Evolutionary conservation across 148 eudicot species (phyloP), one percentile per base, ranked within the genome.

Genomic region (Amaranthus cruentus): DNA sequence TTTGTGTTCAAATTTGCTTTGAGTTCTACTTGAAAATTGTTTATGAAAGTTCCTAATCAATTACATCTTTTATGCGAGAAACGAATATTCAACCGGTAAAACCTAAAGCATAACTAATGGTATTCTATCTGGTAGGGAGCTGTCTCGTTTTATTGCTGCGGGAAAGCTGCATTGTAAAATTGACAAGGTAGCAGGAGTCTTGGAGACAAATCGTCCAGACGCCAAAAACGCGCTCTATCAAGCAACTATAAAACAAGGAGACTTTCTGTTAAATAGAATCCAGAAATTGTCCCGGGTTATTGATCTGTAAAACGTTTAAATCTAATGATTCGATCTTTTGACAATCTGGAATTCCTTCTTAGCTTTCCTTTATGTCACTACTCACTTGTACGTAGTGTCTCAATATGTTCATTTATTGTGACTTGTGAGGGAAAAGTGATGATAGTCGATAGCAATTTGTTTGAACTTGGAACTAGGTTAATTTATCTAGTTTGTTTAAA

Each of bases 131-230:
- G 3, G n/a, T 84, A 95, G 99, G 85, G 99, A 91, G 66, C 81
- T 95, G 68, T 95, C 97, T 21, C 88, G 93, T 5, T 91, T 95
- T 68, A 91, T 95, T 64, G 96, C 99, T 2, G 97, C 99, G 4
- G 99, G 99, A 68, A 95, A 91, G 89, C 91, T 95, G 9, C 99
- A 95, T 73, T 95, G 99, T 88, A 95, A 95, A 85, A 95, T 90
- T 55, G 99, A 95, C 80, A 95, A 95, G 83, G 99, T 95, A 52
- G 97, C 97, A 2, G 97, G 99, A 7, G 97, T 95, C 0, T 66
- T 95, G 50, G 97, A 95, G 83, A 95, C 99, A 1, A 95, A 95
- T 43, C 90, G 97, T 9, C 99, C 99, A 9, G 99, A 95, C 80
- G 91, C 99, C 18, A 95, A 95, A 89, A 95, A 95, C 62, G 99